Conservation (phyloP, 2,329 filamentous ascomycete genomes). For the Colletotrichum echinochloae region DNA sequence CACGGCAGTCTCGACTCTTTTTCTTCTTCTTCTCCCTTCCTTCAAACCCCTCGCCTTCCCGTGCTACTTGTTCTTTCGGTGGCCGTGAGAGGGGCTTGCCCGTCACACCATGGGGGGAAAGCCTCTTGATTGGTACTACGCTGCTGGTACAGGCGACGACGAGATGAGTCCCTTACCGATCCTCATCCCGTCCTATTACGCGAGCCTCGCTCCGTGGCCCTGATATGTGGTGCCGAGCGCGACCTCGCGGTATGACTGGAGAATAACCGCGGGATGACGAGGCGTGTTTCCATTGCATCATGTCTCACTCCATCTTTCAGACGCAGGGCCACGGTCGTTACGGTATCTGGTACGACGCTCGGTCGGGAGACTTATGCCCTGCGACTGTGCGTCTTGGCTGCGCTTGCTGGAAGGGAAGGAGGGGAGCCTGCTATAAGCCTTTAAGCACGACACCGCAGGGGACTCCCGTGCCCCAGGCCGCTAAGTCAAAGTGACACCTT, state of each 20-base stretch:
- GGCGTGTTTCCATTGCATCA: too few relatives aligned
- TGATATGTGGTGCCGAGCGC: neutral
- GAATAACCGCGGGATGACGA: neutral
- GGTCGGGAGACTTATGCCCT: neutral
- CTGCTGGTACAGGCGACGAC: neutral
- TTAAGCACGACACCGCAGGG: neutral
- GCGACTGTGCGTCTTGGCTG: neutral
- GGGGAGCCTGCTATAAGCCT: neutral
- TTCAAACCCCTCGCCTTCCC: neutral
- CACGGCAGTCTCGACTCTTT: neutral
- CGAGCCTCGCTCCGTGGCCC: neutral
- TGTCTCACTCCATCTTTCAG: neutral
- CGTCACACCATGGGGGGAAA: neutral
- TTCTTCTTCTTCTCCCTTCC: neutral
- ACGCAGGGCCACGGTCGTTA: neutral
- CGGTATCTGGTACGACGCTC: neutral
- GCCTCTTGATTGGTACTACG: neutral
- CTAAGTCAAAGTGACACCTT: too few relatives aligned
- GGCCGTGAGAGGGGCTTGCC: neutral
- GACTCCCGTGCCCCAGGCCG: neutral
- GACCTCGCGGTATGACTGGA: neutral
- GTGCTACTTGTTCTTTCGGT: neutral
- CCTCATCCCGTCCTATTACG: neutral
- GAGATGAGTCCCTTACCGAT: neutral
- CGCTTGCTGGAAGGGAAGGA: neutral